Percentiles rank a stretch among this genome's conserved stretches.
Evolutionary conservation across 352 stramenopile species (phyloP).

Genomic region (Phytophthora parvispora): DNA sequence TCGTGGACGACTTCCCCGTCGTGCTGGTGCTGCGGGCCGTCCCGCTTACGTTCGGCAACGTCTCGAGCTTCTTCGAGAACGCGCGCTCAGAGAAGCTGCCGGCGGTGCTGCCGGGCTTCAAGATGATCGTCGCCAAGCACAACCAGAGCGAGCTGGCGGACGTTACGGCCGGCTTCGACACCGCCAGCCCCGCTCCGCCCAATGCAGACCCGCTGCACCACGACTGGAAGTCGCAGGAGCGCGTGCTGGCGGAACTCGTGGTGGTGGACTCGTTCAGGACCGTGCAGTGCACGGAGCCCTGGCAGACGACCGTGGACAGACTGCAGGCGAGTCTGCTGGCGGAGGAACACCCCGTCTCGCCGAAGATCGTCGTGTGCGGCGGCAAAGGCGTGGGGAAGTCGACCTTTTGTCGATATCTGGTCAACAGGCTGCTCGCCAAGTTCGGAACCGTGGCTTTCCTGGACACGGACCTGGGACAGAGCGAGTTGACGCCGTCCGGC

Average conservation of each 20-base stretch:
- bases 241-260: conserved; percentile 64
- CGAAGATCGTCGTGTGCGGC: conserved; percentile 93
- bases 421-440: conserved; percentile 92
- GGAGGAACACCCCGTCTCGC: conserved; percentile 9
- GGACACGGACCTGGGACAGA: conserved; percentile 97
- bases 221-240: conserved; percentile 60
- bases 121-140: conserved; percentile 76
- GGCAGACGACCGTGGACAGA: conserved; percentile 54
- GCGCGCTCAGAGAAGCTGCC: conserved; percentile 21
- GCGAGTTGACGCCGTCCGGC: conserved; percentile 94
- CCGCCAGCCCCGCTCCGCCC: conserved; percentile 9
- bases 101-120: conserved; percentile 84
- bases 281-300: conserved; percentile 71
- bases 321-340: conserved; percentile 52
- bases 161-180: conserved; percentile 22
- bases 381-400: conserved; percentile 97
- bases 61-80: conserved; percentile 83
- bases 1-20: conserved; percentile 70
- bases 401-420: conserved; percentile 95
- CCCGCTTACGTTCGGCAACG: conserved; percentile 73
- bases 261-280: conserved; percentile 71
- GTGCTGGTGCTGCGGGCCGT: conserved; percentile 81
- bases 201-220: conserved; percentile 31
- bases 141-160: conserved; percentile 37
- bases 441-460: conserved; percentile 92